phyloP scores from a whole-genome alignment of 768 basidiomycete species.

The Pholiota conissans region DNA sequence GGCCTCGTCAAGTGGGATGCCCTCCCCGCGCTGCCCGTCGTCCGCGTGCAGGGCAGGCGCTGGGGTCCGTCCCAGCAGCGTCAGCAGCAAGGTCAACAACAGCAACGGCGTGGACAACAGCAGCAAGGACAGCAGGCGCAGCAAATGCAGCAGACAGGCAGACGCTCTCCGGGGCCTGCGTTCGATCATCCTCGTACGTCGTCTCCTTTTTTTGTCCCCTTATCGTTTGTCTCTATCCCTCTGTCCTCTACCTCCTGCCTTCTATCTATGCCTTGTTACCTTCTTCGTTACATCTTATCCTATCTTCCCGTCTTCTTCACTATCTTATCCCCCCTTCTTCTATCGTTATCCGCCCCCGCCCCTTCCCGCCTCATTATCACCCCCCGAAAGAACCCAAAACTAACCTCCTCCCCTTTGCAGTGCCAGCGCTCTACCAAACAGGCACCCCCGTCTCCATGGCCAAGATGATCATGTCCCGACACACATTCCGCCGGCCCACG shows the following conservation, averaged over 20 bases:
- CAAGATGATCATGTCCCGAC: constrained; percentile 40
- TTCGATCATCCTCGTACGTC: constrained; percentile 34
- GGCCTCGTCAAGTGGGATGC: constrained; percentile 31
- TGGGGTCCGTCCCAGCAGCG: constrained; percentile 4
- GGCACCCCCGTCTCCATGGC: constrained; percentile 37
- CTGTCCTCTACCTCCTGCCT: neutral
- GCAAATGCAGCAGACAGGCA: constrained; percentile 15
- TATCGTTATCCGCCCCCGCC: neutral
- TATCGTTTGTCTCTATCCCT: too few relatives aligned
- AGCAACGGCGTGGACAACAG: neutral
- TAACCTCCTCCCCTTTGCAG: constrained; percentile 12
- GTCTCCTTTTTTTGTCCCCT: neutral
- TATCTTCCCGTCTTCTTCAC: too few relatives aligned
- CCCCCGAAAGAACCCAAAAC: neutral
- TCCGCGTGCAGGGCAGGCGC: constrained; percentile 9
- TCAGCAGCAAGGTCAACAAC: neutral
- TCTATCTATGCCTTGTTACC: neutral
- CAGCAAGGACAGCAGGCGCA: neutral
- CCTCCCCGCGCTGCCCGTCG: constrained; percentile 23
- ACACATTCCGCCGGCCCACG: constrained; percentile 31
- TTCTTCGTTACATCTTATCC: neutral
- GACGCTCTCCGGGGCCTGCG: constrained; percentile 27
- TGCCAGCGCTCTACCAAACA: constrained; percentile 31
- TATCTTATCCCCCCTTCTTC: neutral
- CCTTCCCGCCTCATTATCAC: neutral